Conservation (phyloP, 495 filamentous ascomycete genomes). For the Podospora tetraspora region DNA sequence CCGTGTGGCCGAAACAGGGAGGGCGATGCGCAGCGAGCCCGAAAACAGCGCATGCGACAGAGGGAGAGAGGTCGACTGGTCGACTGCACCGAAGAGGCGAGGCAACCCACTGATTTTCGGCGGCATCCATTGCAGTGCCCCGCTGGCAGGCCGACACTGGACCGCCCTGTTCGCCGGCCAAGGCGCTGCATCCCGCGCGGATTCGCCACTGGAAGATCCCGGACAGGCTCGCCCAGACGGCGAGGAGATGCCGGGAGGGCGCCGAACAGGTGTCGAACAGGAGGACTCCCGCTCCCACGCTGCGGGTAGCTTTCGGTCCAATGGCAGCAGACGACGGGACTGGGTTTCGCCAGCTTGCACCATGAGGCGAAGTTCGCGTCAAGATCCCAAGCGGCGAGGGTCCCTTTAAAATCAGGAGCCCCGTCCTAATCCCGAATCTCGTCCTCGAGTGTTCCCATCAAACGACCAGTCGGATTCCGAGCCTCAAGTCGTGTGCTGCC, state of each 20-base stretch:
- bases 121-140: neutral
- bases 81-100: neutral
- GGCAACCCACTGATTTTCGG: neutral
- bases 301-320: neutral
- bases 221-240: neutral
- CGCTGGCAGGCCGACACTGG: too few relatives aligned
- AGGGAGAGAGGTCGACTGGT: neutral
- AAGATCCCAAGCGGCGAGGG: neutral
- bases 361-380: neutral
- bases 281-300: neutral
- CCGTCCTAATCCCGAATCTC: neutral
- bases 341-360: neutral
- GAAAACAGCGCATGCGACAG: neutral
- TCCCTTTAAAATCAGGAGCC: neutral
- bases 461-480: neutral
- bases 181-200: neutral
- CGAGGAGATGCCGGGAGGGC: neutral
- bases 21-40: neutral
- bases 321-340: neutral
- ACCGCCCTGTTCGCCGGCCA: neutral
- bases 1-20: neutral
- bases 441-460: neutral
- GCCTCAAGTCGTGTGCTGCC: neutral
- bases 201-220: neutral
- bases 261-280: neutral